Evolutionary conservation across 2,329 filamentous ascomycete species (phyloP).

Genomic region (Trichocomaceae sp.): DNA sequence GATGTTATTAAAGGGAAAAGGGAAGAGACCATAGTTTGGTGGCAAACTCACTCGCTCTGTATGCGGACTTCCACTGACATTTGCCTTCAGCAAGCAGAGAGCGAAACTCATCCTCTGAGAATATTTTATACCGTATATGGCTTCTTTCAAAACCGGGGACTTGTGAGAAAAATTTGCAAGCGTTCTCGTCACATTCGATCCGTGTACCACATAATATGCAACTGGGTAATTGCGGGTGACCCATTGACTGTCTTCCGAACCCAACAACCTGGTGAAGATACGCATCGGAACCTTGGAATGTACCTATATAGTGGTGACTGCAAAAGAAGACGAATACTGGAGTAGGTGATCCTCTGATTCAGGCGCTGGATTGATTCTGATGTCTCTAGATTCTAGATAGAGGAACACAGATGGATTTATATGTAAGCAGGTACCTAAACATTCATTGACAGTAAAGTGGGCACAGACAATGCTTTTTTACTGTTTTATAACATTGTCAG

Average conservation of each 20-base stretch:
- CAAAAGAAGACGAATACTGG: neutral
- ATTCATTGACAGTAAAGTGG: neutral
- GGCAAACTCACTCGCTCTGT: constrained; percentile 7
- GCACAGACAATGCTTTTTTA: neutral
- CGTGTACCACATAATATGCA: constrained; percentile 2
- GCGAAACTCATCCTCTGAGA: neutral
- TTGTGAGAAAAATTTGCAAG: neutral
- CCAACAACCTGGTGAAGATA: neutral
- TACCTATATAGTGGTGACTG: neutral
- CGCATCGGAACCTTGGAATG: neutral
- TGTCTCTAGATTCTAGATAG: neutral
- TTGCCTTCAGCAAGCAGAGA: neutral
- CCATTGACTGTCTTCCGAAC: neutral
- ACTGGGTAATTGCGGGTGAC: neutral
- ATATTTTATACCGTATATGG: neutral
- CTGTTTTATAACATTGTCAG: neutral
- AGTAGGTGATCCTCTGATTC: neutral
- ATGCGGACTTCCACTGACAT: constrained; percentile 5
- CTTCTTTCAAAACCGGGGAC: neutral
- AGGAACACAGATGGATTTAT: neutral
- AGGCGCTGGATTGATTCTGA: neutral
- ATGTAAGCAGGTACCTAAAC: neutral
- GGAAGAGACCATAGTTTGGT: neutral
- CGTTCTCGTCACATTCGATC: neutral
- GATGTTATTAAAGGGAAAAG: neutral